Evolutionary conservation across 139 green algal species (phyloP).

Genomic region (Nannochloris sp.): DNA sequence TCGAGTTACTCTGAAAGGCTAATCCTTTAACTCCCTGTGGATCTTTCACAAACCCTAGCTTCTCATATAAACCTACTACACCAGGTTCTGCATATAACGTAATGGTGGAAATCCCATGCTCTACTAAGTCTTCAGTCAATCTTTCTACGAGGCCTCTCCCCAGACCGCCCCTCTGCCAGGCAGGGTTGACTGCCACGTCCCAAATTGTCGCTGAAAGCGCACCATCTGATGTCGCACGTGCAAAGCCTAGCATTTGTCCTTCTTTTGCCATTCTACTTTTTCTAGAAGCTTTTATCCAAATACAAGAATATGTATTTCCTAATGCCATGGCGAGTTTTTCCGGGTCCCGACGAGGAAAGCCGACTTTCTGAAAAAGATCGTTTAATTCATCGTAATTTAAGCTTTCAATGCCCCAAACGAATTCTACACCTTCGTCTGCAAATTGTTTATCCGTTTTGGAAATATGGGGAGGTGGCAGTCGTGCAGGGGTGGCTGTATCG

Average conservation of each 20-base stretch:
- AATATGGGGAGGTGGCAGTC: constrained; percentile 4
- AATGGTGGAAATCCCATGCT: constrained; percentile 62
- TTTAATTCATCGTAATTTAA: constrained; percentile 72
- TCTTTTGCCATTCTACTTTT: constrained; percentile 36
- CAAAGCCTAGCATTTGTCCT: constrained; percentile 65
- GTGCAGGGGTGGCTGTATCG: not conserved
- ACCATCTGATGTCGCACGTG: constrained; percentile 74
- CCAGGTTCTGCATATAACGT: constrained; percentile 68
- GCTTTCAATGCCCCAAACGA: constrained; percentile 51
- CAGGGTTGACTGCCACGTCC: constrained; percentile 75
- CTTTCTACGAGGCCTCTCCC: constrained; percentile 74
- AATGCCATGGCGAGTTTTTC: constrained; percentile 58
- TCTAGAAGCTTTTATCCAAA: constrained; percentile 47
- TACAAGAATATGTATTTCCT: constrained; percentile 58
- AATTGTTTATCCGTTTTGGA: constrained; percentile 62
- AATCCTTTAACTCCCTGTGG: constrained; percentile 64
- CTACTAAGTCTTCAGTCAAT: constrained; percentile 55
- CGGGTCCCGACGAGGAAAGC: constrained; percentile 69
- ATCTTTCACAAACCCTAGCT: constrained; percentile 71
- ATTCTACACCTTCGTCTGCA: constrained; percentile 52
- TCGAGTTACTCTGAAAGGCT: constrained; percentile 51
- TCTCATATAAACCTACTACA: constrained; percentile 78
- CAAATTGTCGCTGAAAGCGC: constrained; percentile 74
- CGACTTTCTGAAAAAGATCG: constrained; percentile 80
- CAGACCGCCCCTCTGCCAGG: constrained; percentile 73